Conservation (phyloP, 1,139 yeast species). For the Kodamaea plutei region DNA sequence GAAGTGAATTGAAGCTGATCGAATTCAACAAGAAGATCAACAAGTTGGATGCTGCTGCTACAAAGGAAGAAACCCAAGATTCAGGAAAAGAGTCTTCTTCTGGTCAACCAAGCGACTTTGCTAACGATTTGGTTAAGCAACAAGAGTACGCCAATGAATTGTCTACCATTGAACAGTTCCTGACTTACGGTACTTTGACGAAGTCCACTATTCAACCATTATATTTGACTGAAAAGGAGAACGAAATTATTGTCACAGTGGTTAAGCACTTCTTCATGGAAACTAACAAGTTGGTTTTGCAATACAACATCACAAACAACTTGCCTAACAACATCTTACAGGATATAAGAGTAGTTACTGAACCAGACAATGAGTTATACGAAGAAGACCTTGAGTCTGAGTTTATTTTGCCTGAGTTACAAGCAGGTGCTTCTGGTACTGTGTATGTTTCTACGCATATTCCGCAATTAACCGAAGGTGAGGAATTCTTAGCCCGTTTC, state of each 20-base stretch:
- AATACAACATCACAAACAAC: slow-evolving; percentile 83
- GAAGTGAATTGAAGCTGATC: slow-evolving; percentile 60
- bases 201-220: slow-evolving; percentile 61
- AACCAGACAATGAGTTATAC: slow-evolving; percentile 57
- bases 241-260: slow-evolving; percentile 86
- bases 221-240: slow-evolving; percentile 85
- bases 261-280: slow-evolving; percentile 73
- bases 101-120: slow-evolving; percentile 19
- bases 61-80: slow-evolving; percentile 13
- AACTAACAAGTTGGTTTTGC: slow-evolving; percentile 71
- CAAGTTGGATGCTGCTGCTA: slow-evolving; percentile 37
- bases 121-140: slow-evolving; percentile 46
- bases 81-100: slow-evolving; percentile 14
- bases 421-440: slow-evolving; percentile 68
- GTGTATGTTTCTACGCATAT: slow-evolving; percentile 75
- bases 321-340: slow-evolving; percentile 73
- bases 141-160: slow-evolving; percentile 68
- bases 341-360: slow-evolving; percentile 70
- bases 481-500: slow-evolving; percentile 50
- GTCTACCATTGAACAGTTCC: slow-evolving; percentile 64
- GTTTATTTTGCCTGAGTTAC: slow-evolving; percentile 65
- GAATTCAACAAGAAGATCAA: slow-evolving; percentile 57
- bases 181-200: slow-evolving; percentile 66
- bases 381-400: slow-evolving; percentile 45
- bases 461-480: slow-evolving; percentile 37